Evolutionary conservation across 1,284 basidiomycete species (phyloP).

Genomic region (Gomphus bonarii): DNA sequence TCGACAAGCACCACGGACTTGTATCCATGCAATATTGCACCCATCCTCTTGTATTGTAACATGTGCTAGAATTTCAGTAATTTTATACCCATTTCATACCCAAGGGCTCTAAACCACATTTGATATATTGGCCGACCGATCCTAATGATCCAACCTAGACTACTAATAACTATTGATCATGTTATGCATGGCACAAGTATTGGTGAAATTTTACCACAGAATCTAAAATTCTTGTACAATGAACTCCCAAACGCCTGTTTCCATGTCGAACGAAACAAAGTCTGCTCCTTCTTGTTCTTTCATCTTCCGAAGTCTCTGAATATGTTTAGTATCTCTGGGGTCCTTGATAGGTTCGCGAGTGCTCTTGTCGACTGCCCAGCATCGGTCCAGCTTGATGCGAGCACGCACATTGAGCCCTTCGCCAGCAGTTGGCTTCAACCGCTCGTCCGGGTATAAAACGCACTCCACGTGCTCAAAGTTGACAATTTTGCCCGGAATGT

Average conservation of each 20-base stretch:
- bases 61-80: neutral
- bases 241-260: conserved; percentile 44
- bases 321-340: conserved; percentile 67
- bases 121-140: neutral
- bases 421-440: conserved; percentile 64
- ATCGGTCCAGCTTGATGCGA: conserved; percentile 67
- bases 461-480: conserved; percentile 89
- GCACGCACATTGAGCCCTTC: conserved; percentile 87
- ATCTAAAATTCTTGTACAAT: conserved; percentile 41
- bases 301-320: conserved; percentile 80
- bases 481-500: conserved; percentile 81
- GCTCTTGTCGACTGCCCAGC: conserved; percentile 89
- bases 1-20: neutral
- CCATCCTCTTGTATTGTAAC: neutral
- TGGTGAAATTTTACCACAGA: neutral
- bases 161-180: neutral
- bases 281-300: conserved; percentile 40
- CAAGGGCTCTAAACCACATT: neutral
- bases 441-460: conserved; percentile 86
- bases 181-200: neutral
- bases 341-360: conserved; percentile 89
- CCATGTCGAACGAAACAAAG: conserved; percentile 39
- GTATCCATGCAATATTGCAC: neutral
- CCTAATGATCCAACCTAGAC: neutral
- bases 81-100: neutral